Conservation (phyloP, 73 alveolate genomes). For the Paramecium biaurelia region DNA sequence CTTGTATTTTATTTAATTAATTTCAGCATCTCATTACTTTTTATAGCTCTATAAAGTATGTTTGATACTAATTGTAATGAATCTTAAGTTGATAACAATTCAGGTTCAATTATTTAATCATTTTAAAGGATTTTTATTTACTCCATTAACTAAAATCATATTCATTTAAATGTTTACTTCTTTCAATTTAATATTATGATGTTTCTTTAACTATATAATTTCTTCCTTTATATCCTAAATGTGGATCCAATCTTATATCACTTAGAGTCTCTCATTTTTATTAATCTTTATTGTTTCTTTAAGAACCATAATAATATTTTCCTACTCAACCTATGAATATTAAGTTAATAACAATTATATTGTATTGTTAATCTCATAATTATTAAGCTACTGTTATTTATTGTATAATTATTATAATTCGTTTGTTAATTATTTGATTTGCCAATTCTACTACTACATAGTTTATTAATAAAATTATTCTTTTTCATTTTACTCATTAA, state of each 20-base stretch:
- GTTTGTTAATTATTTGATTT: not conserved
- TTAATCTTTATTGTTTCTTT: not conserved
- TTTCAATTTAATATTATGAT: not conserved
- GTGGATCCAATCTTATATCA: not conserved
- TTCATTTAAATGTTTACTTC: not conserved
- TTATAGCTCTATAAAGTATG: not conserved
- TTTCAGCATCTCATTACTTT: conserved; percentile 40
- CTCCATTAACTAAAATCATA: conserved; percentile 10
- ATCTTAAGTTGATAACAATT: conserved; percentile 32
- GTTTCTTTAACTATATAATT: not conserved
- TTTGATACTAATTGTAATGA: not conserved
- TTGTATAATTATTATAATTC: not conserved
- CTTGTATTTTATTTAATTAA: conserved; percentile 2
- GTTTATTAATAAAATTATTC: not conserved
- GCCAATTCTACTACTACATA: conserved; percentile 4
- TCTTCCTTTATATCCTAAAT: conserved; percentile 9
- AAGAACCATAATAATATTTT: not conserved
- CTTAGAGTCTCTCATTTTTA: not conserved
- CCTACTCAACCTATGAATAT: not conserved
- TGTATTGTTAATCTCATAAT: not conserved
- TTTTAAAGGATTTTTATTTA: not conserved
- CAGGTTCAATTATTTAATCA: conserved; percentile 11
- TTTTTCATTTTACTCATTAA: not conserved
- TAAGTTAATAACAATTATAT: not conserved
- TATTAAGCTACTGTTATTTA: not conserved